Percentiles rank a stretch among this genome's conserved stretches.
These are phyloP conservation scores for Quercus phellos DNA, from an alignment of 331 rosid species.

Conservation along the genomic window DNA sequence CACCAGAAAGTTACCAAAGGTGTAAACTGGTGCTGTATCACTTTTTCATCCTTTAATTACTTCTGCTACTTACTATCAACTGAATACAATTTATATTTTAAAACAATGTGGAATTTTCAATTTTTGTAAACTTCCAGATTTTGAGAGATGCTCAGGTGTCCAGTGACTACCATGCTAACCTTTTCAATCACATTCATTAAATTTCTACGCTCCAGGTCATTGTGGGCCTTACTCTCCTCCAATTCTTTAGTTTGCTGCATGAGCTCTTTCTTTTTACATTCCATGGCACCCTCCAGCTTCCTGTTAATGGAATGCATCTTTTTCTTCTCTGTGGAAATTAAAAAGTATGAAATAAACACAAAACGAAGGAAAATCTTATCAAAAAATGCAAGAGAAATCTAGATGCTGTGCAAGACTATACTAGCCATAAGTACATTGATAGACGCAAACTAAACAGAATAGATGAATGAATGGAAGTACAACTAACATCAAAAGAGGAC, in stretches of 20 bases:
- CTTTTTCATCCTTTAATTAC: too few relatives aligned
- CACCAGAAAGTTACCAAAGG: too few relatives aligned
- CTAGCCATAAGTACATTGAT: not conserved
- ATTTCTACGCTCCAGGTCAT: constrained; percentile 13
- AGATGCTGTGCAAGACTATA: not conserved
- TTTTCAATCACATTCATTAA: constrained; percentile 25
- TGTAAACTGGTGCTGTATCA: too few relatives aligned
- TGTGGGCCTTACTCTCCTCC: constrained; percentile 19
- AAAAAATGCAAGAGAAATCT: not conserved
- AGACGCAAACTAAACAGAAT: not conserved
- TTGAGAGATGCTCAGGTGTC: not conserved
- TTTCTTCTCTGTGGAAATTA: constrained; percentile 8
- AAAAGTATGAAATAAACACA: not conserved
- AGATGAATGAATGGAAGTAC: not conserved
- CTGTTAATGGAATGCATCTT: constrained; percentile 5
- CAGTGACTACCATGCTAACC: constrained; percentile 4
- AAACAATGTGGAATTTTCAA: too few relatives aligned
- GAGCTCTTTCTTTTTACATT: constrained; percentile 18
- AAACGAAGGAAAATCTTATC: not conserved
- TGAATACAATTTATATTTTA: too few relatives aligned
- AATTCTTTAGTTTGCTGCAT: constrained; percentile 5
- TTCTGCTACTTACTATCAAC: too few relatives aligned
- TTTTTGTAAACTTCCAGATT: too few relatives aligned
- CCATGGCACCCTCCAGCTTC: constrained; percentile 8
- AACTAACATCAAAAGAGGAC: not conserved